phyloP scores from a whole-genome alignment of 2,329 filamentous ascomycete species.

The Sporothrix curviconia region DNA sequence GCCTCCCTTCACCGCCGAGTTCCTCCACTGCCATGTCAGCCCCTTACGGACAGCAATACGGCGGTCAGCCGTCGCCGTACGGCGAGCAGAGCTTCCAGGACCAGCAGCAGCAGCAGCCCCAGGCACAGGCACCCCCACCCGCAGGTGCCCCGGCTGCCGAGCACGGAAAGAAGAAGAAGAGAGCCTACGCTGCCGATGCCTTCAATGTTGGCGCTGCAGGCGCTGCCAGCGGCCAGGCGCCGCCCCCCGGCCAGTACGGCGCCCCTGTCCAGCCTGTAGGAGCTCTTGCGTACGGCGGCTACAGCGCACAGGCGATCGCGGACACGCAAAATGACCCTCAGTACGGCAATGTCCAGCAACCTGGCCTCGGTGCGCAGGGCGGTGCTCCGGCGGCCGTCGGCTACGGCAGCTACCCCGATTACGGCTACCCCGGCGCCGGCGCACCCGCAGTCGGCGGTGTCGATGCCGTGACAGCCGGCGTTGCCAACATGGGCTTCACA shows the following conservation, averaged over 20 bases:
- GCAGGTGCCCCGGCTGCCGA: slow-evolving; percentile 31
- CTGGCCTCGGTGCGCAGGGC: slow-evolving; percentile 33
- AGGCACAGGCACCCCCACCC: slow-evolving; percentile 33
- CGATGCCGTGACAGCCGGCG: slow-evolving; percentile 72
- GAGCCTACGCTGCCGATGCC: slow-evolving; percentile 87
- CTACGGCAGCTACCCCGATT: slow-evolving; percentile 63
- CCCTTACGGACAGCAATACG: slow-evolving; percentile 37
- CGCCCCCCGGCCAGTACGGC: slow-evolving; percentile 40
- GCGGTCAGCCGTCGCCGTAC: slow-evolving; percentile 35
- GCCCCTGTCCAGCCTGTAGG: slow-evolving; percentile 33
- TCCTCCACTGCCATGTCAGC: slow-evolving; percentile 45
- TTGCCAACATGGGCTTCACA: slow-evolving; percentile 79
- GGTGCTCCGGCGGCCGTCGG: slow-evolving; percentile 47
- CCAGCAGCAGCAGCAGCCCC: slow-evolving; percentile 34
- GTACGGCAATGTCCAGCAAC: slow-evolving; percentile 35
- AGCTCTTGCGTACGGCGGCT: slow-evolving; percentile 51
- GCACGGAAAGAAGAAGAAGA: slow-evolving; percentile 74
- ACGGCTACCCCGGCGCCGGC: slow-evolving; percentile 47
- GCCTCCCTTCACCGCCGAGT: slow-evolving; percentile 3
- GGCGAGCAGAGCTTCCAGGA: slow-evolving; percentile 30
- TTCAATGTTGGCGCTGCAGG: slow-evolving; percentile 88
- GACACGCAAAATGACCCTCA: slow-evolving; percentile 35
- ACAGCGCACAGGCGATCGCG: slow-evolving; percentile 45
- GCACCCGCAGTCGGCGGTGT: slow-evolving; percentile 47
- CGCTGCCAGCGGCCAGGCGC: slow-evolving; percentile 45